Conservation (phyloP, 2,329 filamentous ascomycete species). For the Fusarium brevicatenulatum region DNA sequence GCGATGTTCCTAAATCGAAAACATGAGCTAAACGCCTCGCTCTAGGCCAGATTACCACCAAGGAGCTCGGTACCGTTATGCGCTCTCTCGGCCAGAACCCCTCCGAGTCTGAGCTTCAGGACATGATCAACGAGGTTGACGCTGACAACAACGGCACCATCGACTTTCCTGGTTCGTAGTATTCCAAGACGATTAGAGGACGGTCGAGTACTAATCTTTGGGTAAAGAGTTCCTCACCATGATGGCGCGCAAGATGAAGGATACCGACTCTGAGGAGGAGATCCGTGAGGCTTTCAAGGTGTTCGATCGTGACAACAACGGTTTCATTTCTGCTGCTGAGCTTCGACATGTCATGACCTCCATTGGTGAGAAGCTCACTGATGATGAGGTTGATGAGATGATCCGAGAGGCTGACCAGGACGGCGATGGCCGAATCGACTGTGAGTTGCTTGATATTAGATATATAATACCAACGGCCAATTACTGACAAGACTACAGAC, state of each 20-base stretch:
- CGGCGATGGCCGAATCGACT: slow-evolving; percentile 88
- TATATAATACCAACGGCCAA: background rate
- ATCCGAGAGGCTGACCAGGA: slow-evolving; percentile 92
- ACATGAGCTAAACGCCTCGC: slow-evolving; percentile 34
- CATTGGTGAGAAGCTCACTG: slow-evolving; percentile 89
- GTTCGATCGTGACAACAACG: slow-evolving; percentile 91
- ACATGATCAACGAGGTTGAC: slow-evolving; percentile 95
- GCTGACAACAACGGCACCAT: slow-evolving; percentile 94
- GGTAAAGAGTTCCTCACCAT: slow-evolving; percentile 86
- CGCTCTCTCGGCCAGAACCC: slow-evolving; percentile 90
- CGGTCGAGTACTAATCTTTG: slow-evolving; percentile 28
- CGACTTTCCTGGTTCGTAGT: slow-evolving; percentile 81
- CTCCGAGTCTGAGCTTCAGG: slow-evolving; percentile 88
- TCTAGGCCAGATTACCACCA: slow-evolving; percentile 88
- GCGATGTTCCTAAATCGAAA: slow-evolving; percentile 19
- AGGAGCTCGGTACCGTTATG: slow-evolving; percentile 91
- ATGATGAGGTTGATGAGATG: slow-evolving; percentile 94
- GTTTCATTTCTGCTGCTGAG: slow-evolving; percentile 89
- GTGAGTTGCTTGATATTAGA: slow-evolving; percentile 59
- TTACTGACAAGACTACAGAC: slow-evolving; percentile 61
- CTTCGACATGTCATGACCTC: slow-evolving; percentile 92
- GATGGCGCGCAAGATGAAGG: slow-evolving; percentile 96
- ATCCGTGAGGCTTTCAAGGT: slow-evolving; percentile 91
- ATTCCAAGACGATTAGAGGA: background rate
- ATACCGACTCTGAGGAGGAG: slow-evolving; percentile 90